Conservation (phyloP, 352 stramenopile genomes). For the Aphanomyces euteiches region DNA sequence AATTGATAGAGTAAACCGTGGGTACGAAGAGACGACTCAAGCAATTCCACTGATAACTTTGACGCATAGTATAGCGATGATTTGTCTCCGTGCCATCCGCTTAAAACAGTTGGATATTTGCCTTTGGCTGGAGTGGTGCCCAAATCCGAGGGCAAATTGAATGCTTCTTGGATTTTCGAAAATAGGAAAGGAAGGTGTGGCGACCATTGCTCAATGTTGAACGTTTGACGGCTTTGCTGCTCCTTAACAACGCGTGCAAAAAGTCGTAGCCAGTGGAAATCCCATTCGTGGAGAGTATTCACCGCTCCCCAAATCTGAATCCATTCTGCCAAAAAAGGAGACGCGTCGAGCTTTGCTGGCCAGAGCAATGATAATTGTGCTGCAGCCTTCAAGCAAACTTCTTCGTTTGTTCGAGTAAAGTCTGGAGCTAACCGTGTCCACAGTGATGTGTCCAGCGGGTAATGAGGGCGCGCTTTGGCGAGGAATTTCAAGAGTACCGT, state of each 20-base stretch:
- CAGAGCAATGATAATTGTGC: conserved; percentile 59
- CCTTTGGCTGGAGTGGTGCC: conserved; percentile 58
- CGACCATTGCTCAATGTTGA: conserved; percentile 33
- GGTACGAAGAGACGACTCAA: conserved; percentile 33
- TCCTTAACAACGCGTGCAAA: conserved; percentile 57
- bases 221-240: conserved; percentile 33
- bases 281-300: conserved; percentile 54
- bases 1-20: conserved; percentile 59
- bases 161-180: conserved; percentile 56
- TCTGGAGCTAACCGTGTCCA: conserved; percentile 45
- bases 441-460: conserved; percentile 37
- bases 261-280: conserved; percentile 71
- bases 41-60: conserved; percentile 52
- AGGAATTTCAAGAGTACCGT: conserved; percentile 47
- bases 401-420: conserved; percentile 49
- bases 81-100: conserved; percentile 51
- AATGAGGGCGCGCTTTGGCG: conserved; percentile 51
- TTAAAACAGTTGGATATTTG: conserved; percentile 51
- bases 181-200: conserved; percentile 57
- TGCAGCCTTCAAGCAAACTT: conserved; percentile 53
- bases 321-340: conserved; percentile 50
- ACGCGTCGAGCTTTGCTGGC: conserved; percentile 20
- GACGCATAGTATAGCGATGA: conserved; percentile 51
- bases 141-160: conserved; percentile 63
- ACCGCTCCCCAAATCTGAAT: conserved; percentile 54